Evolutionary conservation across 179 eudicot species (phyloP).

Genomic region (Silene noctiflora): DNA sequence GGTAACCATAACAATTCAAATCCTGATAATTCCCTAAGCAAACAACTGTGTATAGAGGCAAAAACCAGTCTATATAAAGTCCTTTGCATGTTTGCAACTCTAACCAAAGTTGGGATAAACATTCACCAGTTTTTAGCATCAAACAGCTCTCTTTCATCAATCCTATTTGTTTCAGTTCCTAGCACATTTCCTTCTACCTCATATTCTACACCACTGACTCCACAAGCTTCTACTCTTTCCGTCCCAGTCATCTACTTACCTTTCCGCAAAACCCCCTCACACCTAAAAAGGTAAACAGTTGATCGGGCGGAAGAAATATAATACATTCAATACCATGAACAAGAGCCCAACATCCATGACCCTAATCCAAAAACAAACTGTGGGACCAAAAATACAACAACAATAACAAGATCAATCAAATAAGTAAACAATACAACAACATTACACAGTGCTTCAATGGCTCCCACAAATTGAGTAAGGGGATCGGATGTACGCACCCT

Average conservation of each 20-base stretch:
- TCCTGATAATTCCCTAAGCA: neutral
- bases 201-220: neutral
- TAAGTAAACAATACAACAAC: too few species aligned
- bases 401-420: neutral
- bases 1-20: neutral
- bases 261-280: neutral
- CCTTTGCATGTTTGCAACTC: too few species aligned
- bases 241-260: neutral
- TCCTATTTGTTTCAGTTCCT: neutral
- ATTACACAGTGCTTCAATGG: too few species aligned
- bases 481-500: too few species aligned
- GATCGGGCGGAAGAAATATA: neutral
- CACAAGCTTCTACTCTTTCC: neutral
- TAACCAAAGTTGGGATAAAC: neutral
- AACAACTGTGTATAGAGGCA: too few species aligned
- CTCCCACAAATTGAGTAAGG: too few species aligned
- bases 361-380: neutral
- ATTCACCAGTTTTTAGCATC: neutral
- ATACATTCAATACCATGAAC: neutral
- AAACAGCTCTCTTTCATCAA: neutral
- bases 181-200: neutral
- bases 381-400: neutral
- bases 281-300: neutral
- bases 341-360: neutral
- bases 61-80: too few species aligned